Evolutionary conservation across 1,139 yeast genomes (phyloP), one percentile per base, ranked within the genome.

Genomic region (Pichia sp.): DNA sequence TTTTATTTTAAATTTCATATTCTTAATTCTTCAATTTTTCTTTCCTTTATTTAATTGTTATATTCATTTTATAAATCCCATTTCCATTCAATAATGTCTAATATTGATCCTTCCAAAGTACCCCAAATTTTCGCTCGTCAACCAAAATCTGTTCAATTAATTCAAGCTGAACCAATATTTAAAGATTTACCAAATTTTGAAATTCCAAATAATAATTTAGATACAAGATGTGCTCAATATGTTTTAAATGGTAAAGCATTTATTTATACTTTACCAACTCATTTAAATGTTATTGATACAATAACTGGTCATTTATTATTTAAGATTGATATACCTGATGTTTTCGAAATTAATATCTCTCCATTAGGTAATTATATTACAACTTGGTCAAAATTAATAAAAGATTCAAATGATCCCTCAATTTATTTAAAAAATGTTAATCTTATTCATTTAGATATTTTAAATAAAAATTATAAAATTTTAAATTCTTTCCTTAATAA

Each of bases 301-400:
- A 69, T 68, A 18, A 62, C 73, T 6, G 82, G 82, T 32, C 62
- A 63, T 7, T 53, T 69, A 34, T 62, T 75, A 45, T 66, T 73
- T 44, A 69, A 66, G 25, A 65, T 86, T 45, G 78, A 73, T 34
- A 69, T 79, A 38, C 64, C 71, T 32, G 89, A 86, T 55, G 86
- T 86, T 28, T 81, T 83, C 60, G 97, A 92, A 62, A 68, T 92
- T 60, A 81, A 80, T 57, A 88, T 92, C 64, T 87, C 96, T 10
- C 96, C 97, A 9, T 74, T 80, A 48, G 97, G 97, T n/a, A 79
- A 82, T 42, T 90, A 74, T 63, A 68, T 92, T 55, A 79, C 89
- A 58, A 79, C 95, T 44, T 94, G 97, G 97, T 89, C 90, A 59
- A 86, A 90, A 61, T 96, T 97, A 10, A 65, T 80, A 56, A 74